A percentile compares a stretch with the other conserved stretches of the same genome.
Evolutionary conservation across 306 rosid species (phyloP).

Genomic region (Cucurbita maxima): DNA sequence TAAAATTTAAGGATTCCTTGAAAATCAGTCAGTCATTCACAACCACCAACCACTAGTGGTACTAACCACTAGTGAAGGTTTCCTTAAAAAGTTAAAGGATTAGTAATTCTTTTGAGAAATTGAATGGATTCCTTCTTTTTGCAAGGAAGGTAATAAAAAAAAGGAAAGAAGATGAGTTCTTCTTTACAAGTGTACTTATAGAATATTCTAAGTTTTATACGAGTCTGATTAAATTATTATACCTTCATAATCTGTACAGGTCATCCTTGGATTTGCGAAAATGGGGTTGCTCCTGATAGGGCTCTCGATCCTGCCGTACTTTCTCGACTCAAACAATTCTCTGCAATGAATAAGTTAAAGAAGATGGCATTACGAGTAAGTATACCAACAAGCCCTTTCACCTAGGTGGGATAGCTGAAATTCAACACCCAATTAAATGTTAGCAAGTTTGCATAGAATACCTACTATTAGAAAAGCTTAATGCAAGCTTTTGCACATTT

Average conservation of each 20-base stretch:
- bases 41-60: too few relatives aligned
- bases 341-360: constrained; percentile 98
- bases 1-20: background rate
- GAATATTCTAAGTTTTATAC: background rate
- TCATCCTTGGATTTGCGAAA: constrained; percentile 99
- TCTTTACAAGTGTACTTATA: too few relatives aligned
- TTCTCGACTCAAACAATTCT: constrained; percentile 96
- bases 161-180: too few relatives aligned
- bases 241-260: constrained; percentile 33
- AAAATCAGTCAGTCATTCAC: too few relatives aligned
- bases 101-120: too few relatives aligned
- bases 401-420: background rate
- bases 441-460: background rate
- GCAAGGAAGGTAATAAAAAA: too few relatives aligned
- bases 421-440: background rate
- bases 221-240: background rate
- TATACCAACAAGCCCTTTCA: background rate
- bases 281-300: constrained; percentile 99
- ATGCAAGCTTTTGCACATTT: background rate
- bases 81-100: too few relatives aligned
- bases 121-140: too few relatives aligned
- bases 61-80: too few relatives aligned
- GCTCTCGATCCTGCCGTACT: constrained; percentile 94
- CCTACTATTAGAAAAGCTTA: background rate
- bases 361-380: constrained; percentile 97